Conservation (phyloP, 2,329 filamentous ascomycete genomes). For the Diaporthe australafricana region DNA sequence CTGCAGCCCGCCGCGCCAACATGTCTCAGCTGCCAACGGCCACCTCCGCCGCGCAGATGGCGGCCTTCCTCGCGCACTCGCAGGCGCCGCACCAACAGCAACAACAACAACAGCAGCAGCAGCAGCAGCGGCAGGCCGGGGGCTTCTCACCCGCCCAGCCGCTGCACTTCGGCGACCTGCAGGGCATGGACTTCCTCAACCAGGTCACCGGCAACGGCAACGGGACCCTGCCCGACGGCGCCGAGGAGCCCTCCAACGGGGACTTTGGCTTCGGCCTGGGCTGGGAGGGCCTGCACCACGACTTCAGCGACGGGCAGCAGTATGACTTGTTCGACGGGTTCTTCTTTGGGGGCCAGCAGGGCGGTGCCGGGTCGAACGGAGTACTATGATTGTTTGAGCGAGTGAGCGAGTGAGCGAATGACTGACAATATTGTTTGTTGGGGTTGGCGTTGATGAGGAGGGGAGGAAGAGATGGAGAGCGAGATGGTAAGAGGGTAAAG, state of each 20-base stretch:
- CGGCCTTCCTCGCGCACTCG: slow-evolving; percentile 28
- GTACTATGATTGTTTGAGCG: slow-evolving; percentile 17
- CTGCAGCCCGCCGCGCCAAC: slow-evolving; percentile 42
- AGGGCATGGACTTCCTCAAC: slow-evolving; percentile 64
- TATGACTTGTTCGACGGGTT: slow-evolving; percentile 79
- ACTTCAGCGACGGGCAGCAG: slow-evolving; percentile 69
- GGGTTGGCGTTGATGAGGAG: neutral
- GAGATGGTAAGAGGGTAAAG: no score
- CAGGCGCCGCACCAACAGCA: slow-evolving; percentile 38
- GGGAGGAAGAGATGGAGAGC: no score
- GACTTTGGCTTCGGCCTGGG: slow-evolving; percentile 75
- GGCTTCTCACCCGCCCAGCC: slow-evolving; percentile 39
- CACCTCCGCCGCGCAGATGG: slow-evolving; percentile 41
- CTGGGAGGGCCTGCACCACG: slow-evolving; percentile 72
- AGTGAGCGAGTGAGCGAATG: no score
- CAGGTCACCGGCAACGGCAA: slow-evolving; percentile 48
- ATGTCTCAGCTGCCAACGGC: slow-evolving; percentile 41
- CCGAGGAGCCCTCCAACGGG: slow-evolving; percentile 42
- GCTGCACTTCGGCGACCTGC: slow-evolving; percentile 59
- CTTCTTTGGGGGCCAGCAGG: slow-evolving; percentile 72
- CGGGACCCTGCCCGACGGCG: slow-evolving; percentile 13
- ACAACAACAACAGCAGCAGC: slow-evolving; percentile 49
- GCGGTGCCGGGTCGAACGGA: slow-evolving; percentile 45
- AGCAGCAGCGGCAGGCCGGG: slow-evolving; percentile 46
- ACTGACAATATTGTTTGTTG: neutral